These are phyloP conservation scores for Balakata baccata DNA, from an alignment of 345 rosid species.

Conservation along the genomic window DNA sequence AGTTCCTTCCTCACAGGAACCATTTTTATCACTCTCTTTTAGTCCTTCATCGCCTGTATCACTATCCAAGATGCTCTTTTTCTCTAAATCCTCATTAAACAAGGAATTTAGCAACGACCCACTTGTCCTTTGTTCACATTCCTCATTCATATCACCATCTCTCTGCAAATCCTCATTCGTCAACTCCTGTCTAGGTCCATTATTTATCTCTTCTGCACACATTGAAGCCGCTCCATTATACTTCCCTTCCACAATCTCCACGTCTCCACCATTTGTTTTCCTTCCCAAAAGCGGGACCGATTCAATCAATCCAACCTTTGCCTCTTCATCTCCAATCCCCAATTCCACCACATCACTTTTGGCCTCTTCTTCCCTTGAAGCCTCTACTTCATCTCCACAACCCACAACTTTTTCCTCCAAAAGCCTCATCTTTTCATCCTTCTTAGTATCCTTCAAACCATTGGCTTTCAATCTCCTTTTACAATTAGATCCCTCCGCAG, in stretches of 20 bases:
- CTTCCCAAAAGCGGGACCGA: slow-evolving; percentile 5
- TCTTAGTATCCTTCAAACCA: not conserved
- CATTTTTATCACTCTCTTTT: slow-evolving; percentile 12
- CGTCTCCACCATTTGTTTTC: slow-evolving; percentile 3
- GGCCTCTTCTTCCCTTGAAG: not conserved
- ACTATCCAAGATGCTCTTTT: not conserved
- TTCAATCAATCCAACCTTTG: slow-evolving; percentile 17
- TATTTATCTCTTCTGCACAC: not conserved
- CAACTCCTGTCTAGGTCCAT: slow-evolving; percentile 1
- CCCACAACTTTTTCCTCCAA: slow-evolving; percentile 20
- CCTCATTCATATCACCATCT: not conserved
- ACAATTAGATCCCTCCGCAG: not conserved
- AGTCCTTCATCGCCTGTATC: not conserved
- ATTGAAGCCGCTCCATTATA: not conserved
- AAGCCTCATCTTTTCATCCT: slow-evolving; percentile 18
- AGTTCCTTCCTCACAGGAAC: slow-evolving; percentile 25
- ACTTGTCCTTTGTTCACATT: slow-evolving; percentile 5
- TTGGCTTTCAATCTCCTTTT: slow-evolving; percentile 37
- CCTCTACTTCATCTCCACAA: slow-evolving; percentile 26
- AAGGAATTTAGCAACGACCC: too few species aligned
- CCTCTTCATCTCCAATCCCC: slow-evolving; percentile 44
- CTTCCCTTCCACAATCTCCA: slow-evolving; percentile 12
- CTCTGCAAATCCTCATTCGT: slow-evolving; percentile 8
- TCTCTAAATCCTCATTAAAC: not conserved
- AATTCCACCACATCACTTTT: slow-evolving; percentile 70